Percentiles rank a stretch among this genome's conserved stretches.
Evolutionary conservation across 2,329 filamentous ascomycete genomes (phyloP).

Genomic region (Colletotrichum tropicale): DNA sequence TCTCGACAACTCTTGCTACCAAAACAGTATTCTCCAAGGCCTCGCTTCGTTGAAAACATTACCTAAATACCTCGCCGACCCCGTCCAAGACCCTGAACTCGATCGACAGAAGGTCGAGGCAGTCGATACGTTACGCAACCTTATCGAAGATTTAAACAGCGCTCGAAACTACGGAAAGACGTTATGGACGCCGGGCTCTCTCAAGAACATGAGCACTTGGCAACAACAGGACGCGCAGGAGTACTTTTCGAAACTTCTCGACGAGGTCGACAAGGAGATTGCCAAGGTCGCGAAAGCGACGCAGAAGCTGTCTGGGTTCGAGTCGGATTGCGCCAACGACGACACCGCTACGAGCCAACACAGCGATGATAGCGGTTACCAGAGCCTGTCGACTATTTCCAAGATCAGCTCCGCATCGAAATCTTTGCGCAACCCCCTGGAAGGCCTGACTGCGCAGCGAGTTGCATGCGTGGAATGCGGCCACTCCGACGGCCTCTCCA

Average conservation of each 20-base stretch:
- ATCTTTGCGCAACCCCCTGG: slow-evolving; percentile 73
- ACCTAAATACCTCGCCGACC: slow-evolving; percentile 64
- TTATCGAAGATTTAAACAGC: slow-evolving; percentile 75
- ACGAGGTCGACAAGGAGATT: slow-evolving; percentile 82
- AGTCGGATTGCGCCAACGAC: slow-evolving; percentile 41
- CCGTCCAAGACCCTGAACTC: slow-evolving; percentile 32
- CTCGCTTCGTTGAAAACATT: slow-evolving; percentile 78
- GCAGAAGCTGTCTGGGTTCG: slow-evolving; percentile 41
- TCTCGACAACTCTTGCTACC: slow-evolving; percentile 94
- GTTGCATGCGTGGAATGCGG: slow-evolving; percentile 88
- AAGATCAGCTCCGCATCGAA: slow-evolving; percentile 34
- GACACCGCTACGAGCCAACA: slow-evolving; percentile 51
- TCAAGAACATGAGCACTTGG: slow-evolving; percentile 94
- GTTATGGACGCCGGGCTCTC: slow-evolving; percentile 79
- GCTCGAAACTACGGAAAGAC: slow-evolving; percentile 73
- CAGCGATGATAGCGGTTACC: slow-evolving; percentile 63
- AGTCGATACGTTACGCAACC: slow-evolving; percentile 57
- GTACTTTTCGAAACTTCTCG: slow-evolving; percentile 90
- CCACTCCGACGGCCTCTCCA: slow-evolving; percentile 83
- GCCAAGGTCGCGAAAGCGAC: slow-evolving; percentile 47
- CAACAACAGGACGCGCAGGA: slow-evolving; percentile 98
- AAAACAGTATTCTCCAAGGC: slow-evolving; percentile 92
- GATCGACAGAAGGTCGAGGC: slow-evolving; percentile 22
- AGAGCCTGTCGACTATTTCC: slow-evolving; percentile 45
- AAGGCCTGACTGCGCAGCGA: slow-evolving; percentile 85